These are phyloP conservation scores for Comarum palustre DNA, from an alignment of 306 rosid genomes.

Conservation along the genomic window DNA sequence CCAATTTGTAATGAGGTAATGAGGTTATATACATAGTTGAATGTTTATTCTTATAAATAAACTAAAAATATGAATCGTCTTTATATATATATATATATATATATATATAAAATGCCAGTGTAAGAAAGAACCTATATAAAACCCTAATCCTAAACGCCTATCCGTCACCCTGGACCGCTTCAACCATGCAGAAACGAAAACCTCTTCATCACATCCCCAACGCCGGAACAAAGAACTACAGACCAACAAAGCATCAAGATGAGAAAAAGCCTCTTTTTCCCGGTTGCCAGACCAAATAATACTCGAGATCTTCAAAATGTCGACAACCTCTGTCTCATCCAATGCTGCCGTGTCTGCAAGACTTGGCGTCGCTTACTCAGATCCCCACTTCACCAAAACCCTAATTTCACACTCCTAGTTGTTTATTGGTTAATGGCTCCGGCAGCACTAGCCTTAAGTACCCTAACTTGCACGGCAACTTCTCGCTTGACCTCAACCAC, in stretches of 20 bases:
- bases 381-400: neutral
- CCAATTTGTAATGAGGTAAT: too few relatives aligned
- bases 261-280: neutral
- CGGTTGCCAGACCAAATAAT: neutral
- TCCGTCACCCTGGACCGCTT: neutral
- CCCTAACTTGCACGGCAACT: neutral
- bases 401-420: neutral
- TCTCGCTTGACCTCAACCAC: neutral
- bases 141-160: too few relatives aligned
- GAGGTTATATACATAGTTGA: too few relatives aligned
- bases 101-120: too few relatives aligned
- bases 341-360: neutral
- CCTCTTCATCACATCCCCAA: neutral
- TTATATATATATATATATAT: too few relatives aligned
- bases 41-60: too few relatives aligned
- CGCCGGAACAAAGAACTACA: neutral
- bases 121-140: too few relatives aligned
- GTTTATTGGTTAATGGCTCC: neutral
- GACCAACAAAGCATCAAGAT: neutral
- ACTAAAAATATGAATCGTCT: too few relatives aligned
- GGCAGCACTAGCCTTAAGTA: neutral
- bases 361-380: neutral
- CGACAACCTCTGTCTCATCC: neutral
- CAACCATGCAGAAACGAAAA: neutral
- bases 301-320: neutral